These are phyloP conservation scores for Iris pallida DNA, from an alignment of 116 monocot genomes.

Conservation along the genomic window DNA sequence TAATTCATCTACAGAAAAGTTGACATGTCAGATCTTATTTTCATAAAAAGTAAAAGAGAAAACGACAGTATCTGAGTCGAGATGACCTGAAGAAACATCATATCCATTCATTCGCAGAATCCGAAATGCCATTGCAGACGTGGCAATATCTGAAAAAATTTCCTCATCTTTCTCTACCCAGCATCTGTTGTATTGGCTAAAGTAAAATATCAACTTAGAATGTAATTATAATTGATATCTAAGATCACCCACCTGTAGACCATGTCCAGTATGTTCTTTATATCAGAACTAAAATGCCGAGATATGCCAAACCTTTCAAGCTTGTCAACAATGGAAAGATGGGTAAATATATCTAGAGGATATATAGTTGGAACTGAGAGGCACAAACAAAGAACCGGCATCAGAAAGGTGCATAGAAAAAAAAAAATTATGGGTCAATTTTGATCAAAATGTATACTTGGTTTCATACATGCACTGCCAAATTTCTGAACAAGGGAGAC, in stretches of 20 bases:
- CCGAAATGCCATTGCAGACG: constrained; percentile 79
- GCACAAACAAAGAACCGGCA: neutral
- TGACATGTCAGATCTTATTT: neutral
- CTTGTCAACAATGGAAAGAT: constrained; percentile 51
- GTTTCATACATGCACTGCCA: constrained; percentile 57
- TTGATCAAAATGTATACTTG: too few relatives aligned
- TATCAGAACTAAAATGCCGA: constrained; percentile 50
- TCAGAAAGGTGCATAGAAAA: neutral
- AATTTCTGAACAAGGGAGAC: constrained; percentile 33
- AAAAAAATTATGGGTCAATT: neutral
- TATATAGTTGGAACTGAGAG: constrained; percentile 60
- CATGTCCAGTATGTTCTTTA: constrained; percentile 58
- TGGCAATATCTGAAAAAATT: constrained; percentile 42
- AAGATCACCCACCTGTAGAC: constrained; percentile 45
- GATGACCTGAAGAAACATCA: constrained; percentile 42
- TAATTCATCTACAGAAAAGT: constrained; percentile 34
- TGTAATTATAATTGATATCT: neutral
- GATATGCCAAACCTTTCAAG: constrained; percentile 69
- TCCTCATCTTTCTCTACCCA: constrained; percentile 80
- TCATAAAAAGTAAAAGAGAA: neutral
- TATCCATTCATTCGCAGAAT: constrained; percentile 79
- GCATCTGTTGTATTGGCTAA: constrained; percentile 37
- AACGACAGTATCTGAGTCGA: neutral
- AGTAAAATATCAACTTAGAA: constrained; percentile 16
- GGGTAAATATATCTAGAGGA: constrained; percentile 39